A percentile compares a stretch with the other conserved stretches of the same genome.
Conservation (phyloP, 805 yeast species). For the Candida vartiovaarae region DNA sequence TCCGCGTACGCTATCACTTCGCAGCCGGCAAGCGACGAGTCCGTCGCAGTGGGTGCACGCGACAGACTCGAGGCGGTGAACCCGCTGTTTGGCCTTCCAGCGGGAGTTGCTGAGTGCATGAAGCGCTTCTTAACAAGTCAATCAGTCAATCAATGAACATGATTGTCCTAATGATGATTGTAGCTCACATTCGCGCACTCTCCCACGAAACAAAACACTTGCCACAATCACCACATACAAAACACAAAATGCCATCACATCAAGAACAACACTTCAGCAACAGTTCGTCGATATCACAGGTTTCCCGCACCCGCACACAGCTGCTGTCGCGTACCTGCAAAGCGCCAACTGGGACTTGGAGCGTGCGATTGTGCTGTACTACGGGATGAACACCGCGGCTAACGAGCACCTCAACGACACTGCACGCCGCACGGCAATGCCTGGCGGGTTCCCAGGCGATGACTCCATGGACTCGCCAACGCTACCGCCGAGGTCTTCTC, state of each 20-base stretch:
- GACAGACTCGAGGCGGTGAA: constrained; percentile 32
- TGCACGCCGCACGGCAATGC: constrained; percentile 6
- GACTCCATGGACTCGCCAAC: constrained; percentile 6
- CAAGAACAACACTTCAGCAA: constrained; percentile 6
- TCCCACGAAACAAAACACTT: too few species aligned
- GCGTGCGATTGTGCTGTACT: constrained; percentile 21
- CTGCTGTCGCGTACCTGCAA: constrained; percentile 18
- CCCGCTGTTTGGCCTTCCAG: constrained; percentile 56
- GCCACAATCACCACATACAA: neutral
- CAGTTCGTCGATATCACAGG: constrained; percentile 16
- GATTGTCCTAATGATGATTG: too few species aligned
- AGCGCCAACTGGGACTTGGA: constrained; percentile 35
- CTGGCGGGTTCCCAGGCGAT: constrained; percentile 18
- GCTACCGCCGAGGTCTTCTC: constrained; percentile 10
- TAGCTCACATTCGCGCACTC: too few species aligned
- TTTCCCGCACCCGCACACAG: constrained; percentile 14
- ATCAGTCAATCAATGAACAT: constrained; percentile 5
- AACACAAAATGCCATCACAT: constrained; percentile 4
- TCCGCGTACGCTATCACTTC: constrained; percentile 8
- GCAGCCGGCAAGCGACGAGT: constrained; percentile 1
- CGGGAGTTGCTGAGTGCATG: constrained; percentile 29
- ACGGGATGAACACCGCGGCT: constrained; percentile 19
- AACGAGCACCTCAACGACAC: constrained; percentile 13
- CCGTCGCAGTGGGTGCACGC: constrained; percentile 15
- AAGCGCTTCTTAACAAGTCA: constrained; percentile 2